Evolutionary conservation across 148 eudicot species (phyloP), one percentile per base, ranked within the genome.

Genomic region (Diospyros kaki): DNA sequence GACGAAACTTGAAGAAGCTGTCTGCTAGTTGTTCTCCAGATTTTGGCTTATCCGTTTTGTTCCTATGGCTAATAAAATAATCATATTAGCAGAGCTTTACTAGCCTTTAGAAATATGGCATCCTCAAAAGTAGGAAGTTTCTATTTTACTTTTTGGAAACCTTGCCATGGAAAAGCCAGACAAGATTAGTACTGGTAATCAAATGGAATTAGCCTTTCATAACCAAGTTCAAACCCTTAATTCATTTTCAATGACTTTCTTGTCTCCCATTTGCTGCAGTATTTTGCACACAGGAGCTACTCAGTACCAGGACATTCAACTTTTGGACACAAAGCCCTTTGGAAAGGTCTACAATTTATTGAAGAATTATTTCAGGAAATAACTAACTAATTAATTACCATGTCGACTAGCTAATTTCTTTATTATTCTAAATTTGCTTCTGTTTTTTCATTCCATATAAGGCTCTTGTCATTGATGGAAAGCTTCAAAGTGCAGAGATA

Each of bases 251-350:
- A 41, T 56, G 58, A 10, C 9, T 54, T 66, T 46, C 76, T 65
- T 64, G n/a, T 81, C 42, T 58, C 44, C 50, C 41, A 81, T 68
- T 39, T 73, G 71, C 44, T 68, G 80, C 91, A 93, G 98, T 68
- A 93, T 93, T 68, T 73, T 93, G 88, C 96, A 93, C 82, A 89
- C 94, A 63, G 96, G 98, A 78, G 89, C 88, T 55, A 88, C 94
- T 79, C 89, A 89, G 75, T 93, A 78, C 81, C 98, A 93, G 73
- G 98, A 93, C 74, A 93, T 93, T 81, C 98, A 93, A 75, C 98
- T 93, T 64, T 82, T 93, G 94, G 98, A 93, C 85, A 93, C 98
- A 59, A 93, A 93, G 81, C 98, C 98, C 61, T 93, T 93, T 78
- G 98, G 98, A 61, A 93, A 93, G 97, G 98, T 92, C 46, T 61